Evolutionary conservation across 2,329 filamentous ascomycete species (phyloP), one percentile per base, ranked within the genome.

Genomic region (Rhynchosporium graminicola): DNA sequence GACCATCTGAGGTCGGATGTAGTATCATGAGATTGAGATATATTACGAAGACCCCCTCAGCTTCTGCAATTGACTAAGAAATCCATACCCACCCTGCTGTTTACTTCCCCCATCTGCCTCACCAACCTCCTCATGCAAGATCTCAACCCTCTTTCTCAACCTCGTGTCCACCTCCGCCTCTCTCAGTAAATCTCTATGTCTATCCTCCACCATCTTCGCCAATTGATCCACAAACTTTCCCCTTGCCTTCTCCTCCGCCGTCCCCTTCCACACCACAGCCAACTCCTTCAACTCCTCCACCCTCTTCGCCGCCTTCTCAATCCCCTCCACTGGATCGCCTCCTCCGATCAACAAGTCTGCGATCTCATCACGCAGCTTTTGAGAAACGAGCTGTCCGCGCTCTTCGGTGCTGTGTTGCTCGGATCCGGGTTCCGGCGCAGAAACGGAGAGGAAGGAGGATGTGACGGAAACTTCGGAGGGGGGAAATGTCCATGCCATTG

Each of bases 401-500:
- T 95, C 90, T 74, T 97, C 93, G 15, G 86, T 90, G 69, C 85
- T 89, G 65, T 90, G 83, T 68, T 82, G 81, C 68, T 83, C 83
- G 62, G 77, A 82, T 20, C 87, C 87, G 0, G 87, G 83, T 60
- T 94, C 90, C 0, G 94, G 93, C 0, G 90, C 91, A 0, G 93
- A 96, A 12, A 97, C 92, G 5, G 91, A 96, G 52, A 97, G 86
- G 72, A 97, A 92, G 0, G 90, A 92, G 0, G 91, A 94, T 51
- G 88, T 85, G 61, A 96, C 85, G 0, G 90, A 94, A 12, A 93
- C 78, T 73, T 97, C 92, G 0, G 91, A 96, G 0, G 94, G 93
- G 0, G 94, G 91, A 56, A 97, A 86, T 0, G 91, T 89, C 83
- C 96, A 98, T 70, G 96, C 89, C 91, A 98, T 97, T 38, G 95